Conservation (phyloP, 1,284 basidiomycete genomes). For the Takashimella koratensis region DNA sequence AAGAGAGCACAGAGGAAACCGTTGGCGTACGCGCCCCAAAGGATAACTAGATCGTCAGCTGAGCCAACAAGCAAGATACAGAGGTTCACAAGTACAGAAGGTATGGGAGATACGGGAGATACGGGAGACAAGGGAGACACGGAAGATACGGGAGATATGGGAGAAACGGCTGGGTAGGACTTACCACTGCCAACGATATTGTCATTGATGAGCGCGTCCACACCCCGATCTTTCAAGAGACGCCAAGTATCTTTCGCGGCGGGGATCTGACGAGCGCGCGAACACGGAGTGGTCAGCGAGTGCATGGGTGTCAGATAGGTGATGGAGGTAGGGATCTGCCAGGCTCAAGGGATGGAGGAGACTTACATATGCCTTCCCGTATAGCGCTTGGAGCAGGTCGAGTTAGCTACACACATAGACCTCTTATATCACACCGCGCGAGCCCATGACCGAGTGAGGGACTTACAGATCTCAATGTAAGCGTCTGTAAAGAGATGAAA, state of each 20-base stretch:
- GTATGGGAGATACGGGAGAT: too few relatives aligned
- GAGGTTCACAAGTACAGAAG: not conserved
- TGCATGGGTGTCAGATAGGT: not conserved
- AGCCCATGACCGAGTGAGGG: too few relatives aligned
- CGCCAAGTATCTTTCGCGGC: constrained; percentile 91
- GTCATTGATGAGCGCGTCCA: constrained; percentile 81
- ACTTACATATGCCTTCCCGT: constrained; percentile 71
- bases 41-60: constrained; percentile 18
- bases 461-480: constrained; percentile 59
- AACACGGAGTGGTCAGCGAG: not conserved
- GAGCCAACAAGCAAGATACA: too few relatives aligned
- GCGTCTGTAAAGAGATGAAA: constrained; percentile 53
- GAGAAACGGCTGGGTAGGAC: constrained; percentile 5
- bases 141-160: too few relatives aligned
- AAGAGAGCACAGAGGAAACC: constrained; percentile 74
- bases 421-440: not conserved
- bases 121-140: too few relatives aligned
- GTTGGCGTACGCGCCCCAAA: constrained; percentile 67
- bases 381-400: constrained; percentile 58
- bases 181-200: constrained; percentile 66
- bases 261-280: constrained; percentile 47
- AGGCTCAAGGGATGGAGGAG: too few relatives aligned
- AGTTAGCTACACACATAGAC: constrained; percentile 2
- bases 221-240: constrained; percentile 77
- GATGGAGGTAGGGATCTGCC: too few relatives aligned